Percentiles rank a stretch among this genome's conserved stretches.
These are phyloP conservation scores for Monilinia laxa DNA, from an alignment of 2,329 filamentous ascomycete species.

Conservation along the genomic window DNA sequence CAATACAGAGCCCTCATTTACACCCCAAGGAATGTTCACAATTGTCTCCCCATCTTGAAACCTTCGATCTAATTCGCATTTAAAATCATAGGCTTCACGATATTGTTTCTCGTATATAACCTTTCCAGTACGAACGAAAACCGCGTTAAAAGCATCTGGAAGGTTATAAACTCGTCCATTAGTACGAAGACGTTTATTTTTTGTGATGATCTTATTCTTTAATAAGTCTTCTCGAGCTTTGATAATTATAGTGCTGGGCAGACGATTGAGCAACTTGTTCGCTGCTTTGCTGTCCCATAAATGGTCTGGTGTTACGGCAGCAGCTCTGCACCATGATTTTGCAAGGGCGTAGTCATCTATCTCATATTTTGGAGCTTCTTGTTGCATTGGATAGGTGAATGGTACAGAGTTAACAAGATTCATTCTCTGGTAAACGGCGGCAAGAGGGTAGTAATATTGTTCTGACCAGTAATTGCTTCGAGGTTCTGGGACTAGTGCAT, in stretches of 20 bases:
- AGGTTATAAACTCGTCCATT: conserved; percentile 56
- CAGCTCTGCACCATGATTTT: conserved; percentile 59
- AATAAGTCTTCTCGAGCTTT: conserved; percentile 33
- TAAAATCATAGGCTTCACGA: conserved; percentile 58
- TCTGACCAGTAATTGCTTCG: conserved; percentile 37
- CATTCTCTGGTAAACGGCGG: conserved; percentile 45
- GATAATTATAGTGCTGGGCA: conserved; percentile 26
- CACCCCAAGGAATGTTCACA: conserved; percentile 39
- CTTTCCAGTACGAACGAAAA: conserved; percentile 57
- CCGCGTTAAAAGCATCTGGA: conserved; percentile 21
- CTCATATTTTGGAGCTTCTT: not conserved
- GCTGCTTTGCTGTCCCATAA: conserved; percentile 51
- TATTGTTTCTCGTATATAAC: conserved; percentile 55
- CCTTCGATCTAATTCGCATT: conserved; percentile 56
- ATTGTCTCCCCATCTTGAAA: conserved; percentile 39
- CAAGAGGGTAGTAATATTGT: conserved; percentile 48
- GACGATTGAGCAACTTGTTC: conserved; percentile 47
- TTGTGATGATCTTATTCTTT: conserved; percentile 48
- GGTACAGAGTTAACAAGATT: conserved; percentile 46
- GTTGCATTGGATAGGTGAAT: conserved; percentile 42
- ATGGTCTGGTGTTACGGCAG: conserved; percentile 54
- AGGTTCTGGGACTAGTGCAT: conserved; percentile 31
- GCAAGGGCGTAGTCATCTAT: conserved; percentile 46
- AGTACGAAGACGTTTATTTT: conserved; percentile 58
- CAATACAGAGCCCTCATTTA: conserved; percentile 65